phyloP scores from a whole-genome alignment of 495 filamentous ascomycete genomes.

The Chaetomidium leptoderma region DNA sequence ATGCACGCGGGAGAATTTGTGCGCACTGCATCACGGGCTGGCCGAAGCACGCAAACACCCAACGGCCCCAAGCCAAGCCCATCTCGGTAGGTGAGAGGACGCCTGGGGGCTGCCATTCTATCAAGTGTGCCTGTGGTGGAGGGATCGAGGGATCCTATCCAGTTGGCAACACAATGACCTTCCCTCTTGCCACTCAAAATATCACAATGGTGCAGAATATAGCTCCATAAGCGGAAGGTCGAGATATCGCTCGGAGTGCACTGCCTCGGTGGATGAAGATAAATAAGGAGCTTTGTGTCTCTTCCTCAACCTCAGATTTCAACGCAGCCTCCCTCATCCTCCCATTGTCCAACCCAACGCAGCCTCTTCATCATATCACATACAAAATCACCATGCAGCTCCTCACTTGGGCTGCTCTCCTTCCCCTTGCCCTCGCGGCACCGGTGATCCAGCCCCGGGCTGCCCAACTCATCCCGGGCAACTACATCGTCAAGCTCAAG shows the following conservation, averaged over 20 bases:
- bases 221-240: constrained; percentile 11
- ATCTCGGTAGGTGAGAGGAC: constrained; percentile 10
- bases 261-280: background rate
- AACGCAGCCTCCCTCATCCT: background rate
- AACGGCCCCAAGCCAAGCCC: constrained; percentile 1
- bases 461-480: constrained; percentile 40
- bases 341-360: too few species aligned
- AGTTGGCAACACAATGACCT: background rate
- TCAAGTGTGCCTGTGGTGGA: background rate
- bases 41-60: constrained; percentile 8
- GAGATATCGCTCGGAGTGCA: background rate
- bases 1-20: background rate
- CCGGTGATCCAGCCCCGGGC: constrained; percentile 38
- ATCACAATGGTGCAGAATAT: background rate
- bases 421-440: constrained; percentile 26
- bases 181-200: background rate
- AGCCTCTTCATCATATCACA: background rate
- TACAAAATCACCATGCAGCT: constrained; percentile 16
- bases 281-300: too few species aligned
- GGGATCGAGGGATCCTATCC: background rate
- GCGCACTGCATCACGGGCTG: constrained; percentile 1
- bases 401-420: constrained; percentile 18
- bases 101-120: background rate
- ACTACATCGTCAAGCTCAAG: constrained; percentile 55
- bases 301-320: background rate